A percentile compares a stretch with the other conserved stretches of the same genome.
phyloP scores from a whole-genome alignment of 1,284 basidiomycete species.

The Tilletia setariae region DNA sequence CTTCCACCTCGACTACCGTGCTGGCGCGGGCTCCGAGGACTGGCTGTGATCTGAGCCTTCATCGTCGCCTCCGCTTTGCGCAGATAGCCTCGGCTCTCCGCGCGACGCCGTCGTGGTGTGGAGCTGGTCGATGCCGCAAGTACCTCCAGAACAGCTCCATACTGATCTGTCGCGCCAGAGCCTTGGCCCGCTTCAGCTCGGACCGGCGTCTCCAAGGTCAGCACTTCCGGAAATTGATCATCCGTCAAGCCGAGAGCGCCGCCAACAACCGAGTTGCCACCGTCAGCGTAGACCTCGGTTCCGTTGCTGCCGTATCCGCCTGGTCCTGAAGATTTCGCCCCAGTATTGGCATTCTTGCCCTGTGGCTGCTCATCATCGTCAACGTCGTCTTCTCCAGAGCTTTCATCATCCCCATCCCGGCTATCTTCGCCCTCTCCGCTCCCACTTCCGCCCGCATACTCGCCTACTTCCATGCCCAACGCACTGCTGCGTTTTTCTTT shows the following conservation, averaged over 20 bases:
- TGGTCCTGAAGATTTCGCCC: neutral
- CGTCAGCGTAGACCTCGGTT: neutral
- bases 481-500: neutral
- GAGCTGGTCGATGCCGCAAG: neutral
- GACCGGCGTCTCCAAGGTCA: constrained; percentile 6
- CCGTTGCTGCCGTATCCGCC: constrained; percentile 16
- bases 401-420: constrained; percentile 45
- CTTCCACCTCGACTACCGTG: neutral
- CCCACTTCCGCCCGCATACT: neutral
- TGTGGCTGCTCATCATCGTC: constrained; percentile 12
- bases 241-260: constrained; percentile 9
- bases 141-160: neutral
- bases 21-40: constrained; percentile 30
- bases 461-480: constrained; percentile 2
- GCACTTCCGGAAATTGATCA: constrained; percentile 6
- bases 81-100: constrained; percentile 30
- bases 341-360: constrained; percentile 7
- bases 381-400: constrained; percentile 29
- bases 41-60: constrained; percentile 26
- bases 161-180: constrained; percentile 3
- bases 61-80: constrained; percentile 29
- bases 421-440: constrained; percentile 23
- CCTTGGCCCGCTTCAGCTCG: constrained; percentile 20
- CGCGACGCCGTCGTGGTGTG: constrained; percentile 20
- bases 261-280: neutral